Evolutionary conservation across 805 yeast genomes (phyloP), one percentile per base, ranked within the genome.

Genomic region (Metschnikowia henanensis): DNA sequence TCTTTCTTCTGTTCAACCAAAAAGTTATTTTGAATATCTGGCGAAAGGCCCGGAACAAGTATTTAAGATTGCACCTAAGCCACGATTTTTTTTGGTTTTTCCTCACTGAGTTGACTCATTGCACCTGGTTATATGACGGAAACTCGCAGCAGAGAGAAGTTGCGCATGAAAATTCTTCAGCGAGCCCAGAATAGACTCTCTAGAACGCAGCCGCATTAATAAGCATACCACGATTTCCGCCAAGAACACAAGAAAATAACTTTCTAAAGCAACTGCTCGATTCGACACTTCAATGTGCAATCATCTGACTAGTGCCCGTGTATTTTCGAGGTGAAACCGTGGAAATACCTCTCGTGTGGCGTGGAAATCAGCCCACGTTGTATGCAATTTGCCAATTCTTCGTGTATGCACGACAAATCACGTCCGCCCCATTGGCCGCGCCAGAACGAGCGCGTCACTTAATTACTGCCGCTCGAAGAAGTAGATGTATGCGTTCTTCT

Each of bases 401-500:
- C 36, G 36, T 17, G 17, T 39, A 33, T 33, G 43, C 43, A 18
- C 33, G 37, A 33, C 43, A 6, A 39, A 15, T 39, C n/a, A 13
- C 20, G 20, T 9, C n/a, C 8, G 19, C 26, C 16, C 26, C 29
- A 33, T 36, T 39, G 43, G 36, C 21, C 32, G 35, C 37, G 17
- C 22, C 17, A 13, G 22, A 13, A 22, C 30, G 29, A 13, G 15
- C 15, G 35, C 20, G 10, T 7, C 37, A 20, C 10, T 30, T 13
- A 28, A 12, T 39, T 21, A 45, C 9, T 20, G n/a, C 37, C 31
- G 46, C 23, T 46, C 49, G 52, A 73, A 77, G 8, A 79, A 38
- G 50, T 77, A 79, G 7, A 79, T 59, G 56, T 79, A 79, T 1
- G 79, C 81, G 43, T 67, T 70, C 12, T 59, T 63, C 42, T 65